Percentiles rank a stretch among this genome's conserved stretches.
Evolutionary conservation across 768 basidiomycete genomes (phyloP).

Genomic region (Tricholoma matsutake): DNA sequence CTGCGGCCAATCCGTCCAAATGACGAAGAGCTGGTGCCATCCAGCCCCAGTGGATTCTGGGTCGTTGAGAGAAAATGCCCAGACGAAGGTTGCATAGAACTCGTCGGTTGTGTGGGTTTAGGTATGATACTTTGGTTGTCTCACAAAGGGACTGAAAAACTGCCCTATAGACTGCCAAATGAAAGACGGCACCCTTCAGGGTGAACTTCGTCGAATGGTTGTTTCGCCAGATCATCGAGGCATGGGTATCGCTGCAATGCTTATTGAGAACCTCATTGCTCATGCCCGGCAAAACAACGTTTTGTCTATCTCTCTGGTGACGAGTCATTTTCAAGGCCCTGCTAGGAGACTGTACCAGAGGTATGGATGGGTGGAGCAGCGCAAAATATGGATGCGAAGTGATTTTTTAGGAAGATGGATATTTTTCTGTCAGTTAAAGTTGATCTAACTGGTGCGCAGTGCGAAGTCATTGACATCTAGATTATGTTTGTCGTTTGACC

Average conservation of each 20-base stretch:
- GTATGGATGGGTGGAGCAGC: conserved; percentile 17
- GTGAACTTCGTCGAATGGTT: conserved; percentile 10
- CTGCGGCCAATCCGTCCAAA: not conserved
- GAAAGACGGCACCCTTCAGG: conserved; percentile 1
- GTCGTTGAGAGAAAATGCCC: conserved; percentile 17
- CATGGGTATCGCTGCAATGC: conserved; percentile 8
- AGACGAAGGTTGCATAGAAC: conserved; percentile 6
- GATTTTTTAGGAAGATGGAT: not conserved
- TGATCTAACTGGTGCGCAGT: not conserved
- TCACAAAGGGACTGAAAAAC: not conserved
- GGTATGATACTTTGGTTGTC: conserved; percentile 7
- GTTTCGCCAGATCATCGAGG: conserved; percentile 14
- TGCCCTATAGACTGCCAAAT: conserved; percentile 4
- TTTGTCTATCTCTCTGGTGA: not conserved
- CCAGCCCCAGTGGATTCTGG: conserved; percentile 20
- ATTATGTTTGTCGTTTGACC: no score
- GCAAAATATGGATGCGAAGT: not conserved
- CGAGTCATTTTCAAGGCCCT: conserved; percentile 3
- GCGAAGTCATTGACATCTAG: no score
- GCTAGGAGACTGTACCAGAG: conserved; percentile 10
- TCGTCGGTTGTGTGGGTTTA: conserved; percentile 19
- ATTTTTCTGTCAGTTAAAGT: not conserved
- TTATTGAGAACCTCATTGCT: conserved; percentile 6
- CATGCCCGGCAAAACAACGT: conserved; percentile 4
- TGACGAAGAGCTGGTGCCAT: not conserved